Conservation (phyloP, 176 grass and related monocot genomes). For the Pontederia crassipes region DNA sequence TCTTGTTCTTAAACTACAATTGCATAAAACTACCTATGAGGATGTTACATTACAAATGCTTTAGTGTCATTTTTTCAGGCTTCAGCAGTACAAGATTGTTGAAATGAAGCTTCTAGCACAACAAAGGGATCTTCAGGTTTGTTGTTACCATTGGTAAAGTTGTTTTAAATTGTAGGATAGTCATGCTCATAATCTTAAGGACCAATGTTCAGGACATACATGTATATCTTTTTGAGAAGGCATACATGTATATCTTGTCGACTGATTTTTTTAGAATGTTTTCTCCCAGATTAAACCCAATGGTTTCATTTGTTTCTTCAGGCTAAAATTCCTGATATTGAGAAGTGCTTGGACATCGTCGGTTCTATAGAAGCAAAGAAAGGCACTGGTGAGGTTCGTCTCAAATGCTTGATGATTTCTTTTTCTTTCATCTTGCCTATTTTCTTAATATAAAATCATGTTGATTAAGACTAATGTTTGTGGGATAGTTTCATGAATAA, state of each 20-base stretch:
- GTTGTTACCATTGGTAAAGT: neutral
- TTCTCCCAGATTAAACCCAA: neutral
- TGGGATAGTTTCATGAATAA: too few species aligned
- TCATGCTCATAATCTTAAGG: neutral
- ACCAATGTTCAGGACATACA: too few species aligned
- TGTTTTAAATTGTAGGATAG: neutral
- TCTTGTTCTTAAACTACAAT: too few species aligned
- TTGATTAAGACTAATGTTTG: too few species aligned
- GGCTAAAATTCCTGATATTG: constrained; percentile 98
- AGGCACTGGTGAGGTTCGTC: constrained; percentile 64
- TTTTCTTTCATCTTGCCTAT: neutral
- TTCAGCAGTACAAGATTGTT: constrained; percentile 91
- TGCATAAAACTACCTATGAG: neutral
- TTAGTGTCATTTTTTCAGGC: constrained; percentile 24
- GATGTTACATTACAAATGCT: neutral
- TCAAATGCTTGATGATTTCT: neutral
- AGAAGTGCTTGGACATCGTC: constrained; percentile 90
- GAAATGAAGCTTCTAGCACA: constrained; percentile 99
- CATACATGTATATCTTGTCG: too few species aligned
- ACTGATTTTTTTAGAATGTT: too few species aligned
- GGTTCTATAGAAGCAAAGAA: constrained; percentile 62
- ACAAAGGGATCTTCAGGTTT: constrained; percentile 93
- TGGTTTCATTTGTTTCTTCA: constrained; percentile 21
- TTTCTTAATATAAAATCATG: neutral
- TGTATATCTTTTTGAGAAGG: too few species aligned